These are phyloP conservation scores for Dalechampia spathulata DNA, from an alignment of 441 rosid genomes.

Conservation along the genomic window DNA sequence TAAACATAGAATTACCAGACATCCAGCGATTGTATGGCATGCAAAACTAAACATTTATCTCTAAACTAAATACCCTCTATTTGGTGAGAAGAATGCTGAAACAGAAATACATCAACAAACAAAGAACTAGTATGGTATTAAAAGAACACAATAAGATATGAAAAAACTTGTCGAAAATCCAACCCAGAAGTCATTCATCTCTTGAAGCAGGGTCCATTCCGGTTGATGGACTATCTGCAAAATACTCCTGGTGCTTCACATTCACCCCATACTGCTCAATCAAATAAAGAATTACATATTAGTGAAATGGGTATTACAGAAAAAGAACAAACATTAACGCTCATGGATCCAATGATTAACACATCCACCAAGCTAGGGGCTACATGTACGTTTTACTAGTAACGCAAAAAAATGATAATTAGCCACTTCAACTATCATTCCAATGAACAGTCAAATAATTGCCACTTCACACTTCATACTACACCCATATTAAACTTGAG, in stretches of 20 bases:
- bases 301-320: not conserved
- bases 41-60: no score
- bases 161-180: not conserved
- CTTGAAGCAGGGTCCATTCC: constrained; percentile 74
- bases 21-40: no score
- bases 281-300: not conserved
- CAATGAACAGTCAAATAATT: not conserved
- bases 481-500: no score
- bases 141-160: not conserved
- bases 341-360: no score
- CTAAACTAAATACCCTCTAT: no score
- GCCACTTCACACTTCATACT: not conserved
- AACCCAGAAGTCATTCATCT: constrained; percentile 41
- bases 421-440: not conserved
- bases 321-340: not conserved
- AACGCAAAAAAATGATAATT: no score
- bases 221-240: constrained; percentile 84
- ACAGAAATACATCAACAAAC: no score
- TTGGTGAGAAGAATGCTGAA: no score
- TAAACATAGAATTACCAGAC: no score
- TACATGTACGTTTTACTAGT: no score
- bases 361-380: no score
- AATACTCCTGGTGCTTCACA: constrained; percentile 89
- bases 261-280: constrained; percentile 70
- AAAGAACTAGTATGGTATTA: not conserved